These are phyloP conservation scores for Meira nashicola DNA, from an alignment of 1,284 basidiomycete species.

Conservation along the genomic window DNA sequence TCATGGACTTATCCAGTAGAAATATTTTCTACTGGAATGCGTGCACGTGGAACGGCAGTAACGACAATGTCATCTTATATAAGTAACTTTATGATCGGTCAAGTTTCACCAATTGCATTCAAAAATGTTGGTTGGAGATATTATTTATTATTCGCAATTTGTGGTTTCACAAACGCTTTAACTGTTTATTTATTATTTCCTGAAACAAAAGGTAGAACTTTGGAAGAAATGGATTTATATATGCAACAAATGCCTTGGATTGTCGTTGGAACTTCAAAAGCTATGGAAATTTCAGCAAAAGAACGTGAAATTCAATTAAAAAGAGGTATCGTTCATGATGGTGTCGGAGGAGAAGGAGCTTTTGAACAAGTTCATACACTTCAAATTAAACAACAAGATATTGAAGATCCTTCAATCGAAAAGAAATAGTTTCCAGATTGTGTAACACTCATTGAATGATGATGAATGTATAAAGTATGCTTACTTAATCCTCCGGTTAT, in stretches of 20 bases:
- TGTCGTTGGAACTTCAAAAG: constrained; percentile 36
- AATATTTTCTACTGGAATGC: constrained; percentile 61
- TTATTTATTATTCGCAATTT: constrained; percentile 63
- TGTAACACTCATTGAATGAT: no score
- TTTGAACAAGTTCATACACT: background rate
- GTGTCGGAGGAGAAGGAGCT: background rate
- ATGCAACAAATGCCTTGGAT: constrained; percentile 60
- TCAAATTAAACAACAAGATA: no score
- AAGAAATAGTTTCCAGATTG: no score
- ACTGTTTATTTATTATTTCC: constrained; percentile 59
- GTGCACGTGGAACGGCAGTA: constrained; percentile 63
- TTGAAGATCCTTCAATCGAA: no score
- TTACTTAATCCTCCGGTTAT: no score
- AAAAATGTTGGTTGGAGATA: constrained; percentile 54
- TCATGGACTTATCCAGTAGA: constrained; percentile 54
- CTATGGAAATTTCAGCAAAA: background rate
- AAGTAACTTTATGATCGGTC: constrained; percentile 55
- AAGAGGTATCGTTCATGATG: background rate
- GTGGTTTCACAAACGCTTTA: constrained; percentile 62
- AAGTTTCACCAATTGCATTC: constrained; percentile 55
- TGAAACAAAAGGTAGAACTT: constrained; percentile 55
- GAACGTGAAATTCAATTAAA: background rate
- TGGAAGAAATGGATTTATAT: constrained; percentile 61
- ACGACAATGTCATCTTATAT: constrained; percentile 61
- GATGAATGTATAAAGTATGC: no score